A percentile compares a stretch with the other conserved stretches of the same genome.
Conservation (phyloP, 768 basidiomycete genomes). For the Russula olivacea region DNA sequence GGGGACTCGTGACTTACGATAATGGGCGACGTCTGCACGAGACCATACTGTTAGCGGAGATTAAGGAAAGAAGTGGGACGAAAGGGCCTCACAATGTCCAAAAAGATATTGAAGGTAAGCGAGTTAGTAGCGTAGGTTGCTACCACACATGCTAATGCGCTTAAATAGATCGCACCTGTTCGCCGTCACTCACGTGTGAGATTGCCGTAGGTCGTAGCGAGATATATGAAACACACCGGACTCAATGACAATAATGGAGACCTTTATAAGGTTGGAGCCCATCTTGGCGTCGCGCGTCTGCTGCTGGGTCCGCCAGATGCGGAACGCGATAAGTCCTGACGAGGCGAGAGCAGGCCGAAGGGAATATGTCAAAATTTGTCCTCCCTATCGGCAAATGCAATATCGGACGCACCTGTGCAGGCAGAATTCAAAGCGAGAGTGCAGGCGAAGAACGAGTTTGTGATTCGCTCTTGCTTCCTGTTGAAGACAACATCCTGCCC, state of each 20-base stretch:
- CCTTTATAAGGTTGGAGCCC: slow-evolving; percentile 15
- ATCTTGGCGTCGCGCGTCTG: slow-evolving; percentile 23
- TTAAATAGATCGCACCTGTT: slow-evolving; percentile 19
- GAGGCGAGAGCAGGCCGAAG: background rate
- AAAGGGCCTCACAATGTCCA: slow-evolving; percentile 15
- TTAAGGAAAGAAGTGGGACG: background rate
- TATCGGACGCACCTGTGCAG: slow-evolving; percentile 16
- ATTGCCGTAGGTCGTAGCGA: background rate
- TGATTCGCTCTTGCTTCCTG: slow-evolving; percentile 12
- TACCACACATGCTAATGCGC: slow-evolving; percentile 10
- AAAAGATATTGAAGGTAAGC: slow-evolving; percentile 20
- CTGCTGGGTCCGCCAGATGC: slow-evolving; percentile 20
- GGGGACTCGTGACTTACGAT: slow-evolving; percentile 17
- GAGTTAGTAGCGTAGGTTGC: slow-evolving; percentile 3
- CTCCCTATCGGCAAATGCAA: background rate
- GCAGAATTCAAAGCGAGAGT: slow-evolving; percentile 18
- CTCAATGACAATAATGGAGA: slow-evolving; percentile 20
- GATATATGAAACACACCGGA: slow-evolving; percentile 14
- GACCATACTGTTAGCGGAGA: slow-evolving; percentile 9
- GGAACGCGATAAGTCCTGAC: slow-evolving; percentile 21
- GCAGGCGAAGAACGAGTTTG: slow-evolving; percentile 23
- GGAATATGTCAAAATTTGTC: background rate
- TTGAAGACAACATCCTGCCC: slow-evolving; percentile 1
- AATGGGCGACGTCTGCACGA: slow-evolving; percentile 16
- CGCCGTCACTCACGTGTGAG: background rate